These are phyloP conservation scores for Ballota nigra DNA, from an alignment of 257 asterid genomes.

Conservation along the genomic window DNA sequence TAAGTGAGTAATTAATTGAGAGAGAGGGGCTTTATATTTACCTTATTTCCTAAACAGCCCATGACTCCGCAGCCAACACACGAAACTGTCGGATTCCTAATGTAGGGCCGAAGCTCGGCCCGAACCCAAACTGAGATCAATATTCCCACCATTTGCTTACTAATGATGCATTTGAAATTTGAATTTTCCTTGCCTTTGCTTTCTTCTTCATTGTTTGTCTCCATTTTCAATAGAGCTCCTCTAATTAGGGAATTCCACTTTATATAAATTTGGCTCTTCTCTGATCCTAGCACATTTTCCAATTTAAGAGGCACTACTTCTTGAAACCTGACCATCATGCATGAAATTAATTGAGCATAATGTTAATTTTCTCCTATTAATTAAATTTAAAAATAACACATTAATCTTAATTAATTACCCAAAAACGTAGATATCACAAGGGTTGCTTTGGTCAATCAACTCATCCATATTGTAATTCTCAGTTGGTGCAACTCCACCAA, in stretches of 20 bases:
- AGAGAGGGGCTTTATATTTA: conserved; percentile 4
- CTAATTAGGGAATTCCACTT: conserved; percentile 62
- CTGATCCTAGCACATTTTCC: conserved; percentile 46
- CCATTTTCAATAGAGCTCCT: conserved; percentile 34
- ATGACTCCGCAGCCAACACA: conserved; percentile 70
- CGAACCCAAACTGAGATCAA: conserved; percentile 64
- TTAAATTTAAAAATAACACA: too few species aligned
- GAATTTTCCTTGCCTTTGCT: background rate
- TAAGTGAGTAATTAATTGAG: too few species aligned
- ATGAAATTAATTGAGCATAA: background rate
- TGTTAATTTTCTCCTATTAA: too few species aligned
- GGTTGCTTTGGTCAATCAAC: conserved; percentile 11
- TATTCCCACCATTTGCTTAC: conserved; percentile 73
- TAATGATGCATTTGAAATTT: conserved; percentile 47
- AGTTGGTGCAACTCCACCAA: conserved; percentile 23
- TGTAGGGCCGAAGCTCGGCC: conserved; percentile 36
- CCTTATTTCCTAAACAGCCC: conserved; percentile 74
- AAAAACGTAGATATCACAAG: conserved; percentile 28
- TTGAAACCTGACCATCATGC: conserved; percentile 43
- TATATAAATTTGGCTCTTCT: conserved; percentile 30
- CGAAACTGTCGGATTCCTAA: conserved; percentile 51
- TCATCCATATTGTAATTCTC: conserved; percentile 7
- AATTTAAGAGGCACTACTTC: conserved; percentile 66
- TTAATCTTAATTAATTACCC: conserved; percentile 1
- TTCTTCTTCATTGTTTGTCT: background rate